Evolutionary conservation across 2,329 filamentous ascomycete genomes (phyloP).

Genomic region (Dryadomyces quercivorus): DNA sequence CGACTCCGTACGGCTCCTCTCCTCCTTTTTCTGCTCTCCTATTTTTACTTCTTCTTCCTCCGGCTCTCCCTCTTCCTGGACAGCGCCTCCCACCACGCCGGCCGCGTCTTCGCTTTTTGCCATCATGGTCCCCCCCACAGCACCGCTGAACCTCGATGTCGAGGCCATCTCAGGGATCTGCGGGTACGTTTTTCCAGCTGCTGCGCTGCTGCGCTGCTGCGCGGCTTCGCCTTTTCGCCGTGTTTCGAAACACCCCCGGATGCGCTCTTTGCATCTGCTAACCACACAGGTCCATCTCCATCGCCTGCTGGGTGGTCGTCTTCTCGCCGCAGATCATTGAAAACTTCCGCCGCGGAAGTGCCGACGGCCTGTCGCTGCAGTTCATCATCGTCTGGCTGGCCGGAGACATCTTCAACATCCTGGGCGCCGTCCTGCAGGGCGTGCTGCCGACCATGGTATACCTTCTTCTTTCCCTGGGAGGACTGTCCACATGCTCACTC

Average conservation of each 20-base stretch:
- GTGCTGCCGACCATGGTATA: constrained; percentile 83
- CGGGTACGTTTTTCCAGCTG: constrained; percentile 41
- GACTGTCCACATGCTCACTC: neutral
- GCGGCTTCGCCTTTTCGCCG: too few relatives aligned
- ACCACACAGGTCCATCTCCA: constrained; percentile 58
- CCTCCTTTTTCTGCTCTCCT: neutral
- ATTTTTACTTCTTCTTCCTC: neutral
- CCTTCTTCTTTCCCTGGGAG: neutral
- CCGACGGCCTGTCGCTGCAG: constrained; percentile 28
- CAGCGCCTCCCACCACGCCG: too few relatives aligned
- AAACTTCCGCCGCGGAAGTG: constrained; percentile 15
- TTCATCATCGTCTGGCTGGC: constrained; percentile 90
- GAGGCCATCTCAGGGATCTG: constrained; percentile 88
- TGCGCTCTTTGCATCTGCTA: neutral
- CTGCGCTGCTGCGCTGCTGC: too few relatives aligned
- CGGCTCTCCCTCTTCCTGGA: neutral
- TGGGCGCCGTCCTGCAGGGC: constrained; percentile 30
- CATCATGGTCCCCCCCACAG: constrained; percentile 41
- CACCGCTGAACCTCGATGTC: constrained; percentile 61
- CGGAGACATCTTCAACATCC: constrained; percentile 47
- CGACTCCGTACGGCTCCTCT: neutral
- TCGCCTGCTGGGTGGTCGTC: constrained; percentile 95
- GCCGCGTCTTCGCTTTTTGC: neutral
- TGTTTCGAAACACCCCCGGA: too few relatives aligned
- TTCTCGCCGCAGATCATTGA: constrained; percentile 82